Evolutionary conservation across 108 stramenopile species (phyloP).

Genomic region (Pseudonitzschia pungens): DNA sequence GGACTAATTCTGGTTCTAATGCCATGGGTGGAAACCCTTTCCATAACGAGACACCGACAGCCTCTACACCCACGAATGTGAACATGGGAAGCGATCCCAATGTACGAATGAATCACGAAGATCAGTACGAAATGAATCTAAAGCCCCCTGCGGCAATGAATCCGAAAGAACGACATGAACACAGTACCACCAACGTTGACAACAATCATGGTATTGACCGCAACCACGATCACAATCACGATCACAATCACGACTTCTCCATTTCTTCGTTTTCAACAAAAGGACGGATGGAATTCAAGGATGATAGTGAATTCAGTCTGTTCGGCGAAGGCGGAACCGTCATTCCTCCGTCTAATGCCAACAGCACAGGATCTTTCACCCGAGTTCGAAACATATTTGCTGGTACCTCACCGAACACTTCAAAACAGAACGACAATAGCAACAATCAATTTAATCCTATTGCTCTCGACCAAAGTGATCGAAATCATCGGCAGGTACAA

Average conservation of each 20-base stretch:
- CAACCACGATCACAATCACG: not conserved
- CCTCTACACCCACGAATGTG: not conserved
- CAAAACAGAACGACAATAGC: not conserved
- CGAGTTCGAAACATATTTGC: conserved; percentile 8
- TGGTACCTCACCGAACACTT: not conserved
- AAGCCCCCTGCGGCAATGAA: conserved; percentile 10
- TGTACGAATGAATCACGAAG: not conserved
- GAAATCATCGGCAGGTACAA: conserved; percentile 16
- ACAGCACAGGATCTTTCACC: conserved; percentile 3
- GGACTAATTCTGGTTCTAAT: conserved; percentile 1
- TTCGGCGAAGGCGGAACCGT: conserved; percentile 14
- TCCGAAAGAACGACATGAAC: not conserved
- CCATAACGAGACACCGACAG: not conserved
- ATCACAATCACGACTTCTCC: conserved; percentile 14
- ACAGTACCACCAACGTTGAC: not conserved
- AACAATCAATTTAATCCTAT: conserved; percentile 9
- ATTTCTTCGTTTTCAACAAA: not conserved
- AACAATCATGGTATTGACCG: not conserved
- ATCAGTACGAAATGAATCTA: conserved; percentile 12
- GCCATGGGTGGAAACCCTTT: not conserved
- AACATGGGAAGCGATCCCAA: conserved; percentile 3
- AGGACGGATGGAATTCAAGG: conserved; percentile 29
- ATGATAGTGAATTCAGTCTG: conserved; percentile 18
- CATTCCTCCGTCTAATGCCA: not conserved
- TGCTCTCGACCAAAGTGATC: conserved; percentile 9